Evolutionary conservation across 331 rosid species (phyloP).

Genomic region (Malus hybrid): DNA sequence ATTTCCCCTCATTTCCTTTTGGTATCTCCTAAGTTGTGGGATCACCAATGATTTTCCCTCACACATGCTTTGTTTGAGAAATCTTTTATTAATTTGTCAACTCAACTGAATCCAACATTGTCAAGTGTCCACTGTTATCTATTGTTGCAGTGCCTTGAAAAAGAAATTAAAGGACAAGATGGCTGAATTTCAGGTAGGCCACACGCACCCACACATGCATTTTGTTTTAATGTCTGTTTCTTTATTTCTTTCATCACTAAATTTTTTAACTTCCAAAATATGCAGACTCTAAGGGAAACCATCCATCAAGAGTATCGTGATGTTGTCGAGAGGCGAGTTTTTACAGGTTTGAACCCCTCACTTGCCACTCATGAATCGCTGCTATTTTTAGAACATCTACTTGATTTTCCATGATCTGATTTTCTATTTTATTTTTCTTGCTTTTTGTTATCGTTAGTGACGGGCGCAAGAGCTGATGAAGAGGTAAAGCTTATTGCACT

Average conservation of each 20-base stretch:
- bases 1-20: not conserved
- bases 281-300: slow-evolving; percentile 67
- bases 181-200: slow-evolving; percentile 85
- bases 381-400: slow-evolving; percentile 11
- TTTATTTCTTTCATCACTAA: not conserved
- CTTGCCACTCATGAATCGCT: not conserved
- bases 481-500: slow-evolving; percentile 43
- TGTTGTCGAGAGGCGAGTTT: slow-evolving; percentile 92
- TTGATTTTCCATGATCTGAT: slow-evolving; percentile 2
- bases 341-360: slow-evolving; percentile 57
- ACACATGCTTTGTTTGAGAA: not conserved
- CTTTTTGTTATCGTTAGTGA: slow-evolving; percentile 48
- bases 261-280: slow-evolving; percentile 4
- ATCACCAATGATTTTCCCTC: not conserved
- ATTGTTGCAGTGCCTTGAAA: slow-evolving; percentile 60
- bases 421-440: slow-evolving; percentile 7
- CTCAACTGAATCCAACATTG: slow-evolving; percentile 11
- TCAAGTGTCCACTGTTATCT: not conserved
- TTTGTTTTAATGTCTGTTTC: not conserved
- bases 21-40: not conserved
- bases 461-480: slow-evolving; percentile 79
- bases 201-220: not conserved
- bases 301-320: slow-evolving; percentile 86
- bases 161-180: slow-evolving; percentile 93
- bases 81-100: not conserved